phyloP scores from a whole-genome alignment of 179 eudicot species.

The Patellifolia procumbens region DNA sequence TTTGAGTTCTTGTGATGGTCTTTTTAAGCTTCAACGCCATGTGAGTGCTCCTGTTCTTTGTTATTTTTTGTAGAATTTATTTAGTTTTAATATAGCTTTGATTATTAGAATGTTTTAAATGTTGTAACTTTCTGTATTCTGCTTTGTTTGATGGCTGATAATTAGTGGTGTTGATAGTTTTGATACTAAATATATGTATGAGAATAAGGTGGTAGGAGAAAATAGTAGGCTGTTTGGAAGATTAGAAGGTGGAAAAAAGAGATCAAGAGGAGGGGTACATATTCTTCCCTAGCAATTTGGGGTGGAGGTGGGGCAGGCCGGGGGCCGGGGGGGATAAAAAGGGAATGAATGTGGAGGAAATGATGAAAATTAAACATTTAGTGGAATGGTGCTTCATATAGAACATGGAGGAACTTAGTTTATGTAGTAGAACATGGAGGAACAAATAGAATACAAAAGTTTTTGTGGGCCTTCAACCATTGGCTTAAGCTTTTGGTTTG shows the following conservation, averaged over 20 bases:
- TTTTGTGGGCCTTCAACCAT: no score
- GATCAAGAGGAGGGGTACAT: not conserved
- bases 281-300: not conserved
- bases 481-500: no score
- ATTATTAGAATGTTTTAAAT: not conserved
- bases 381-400: no score
- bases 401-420: not conserved
- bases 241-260: not conserved
- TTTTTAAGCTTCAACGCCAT: conserved; percentile 32
- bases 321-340: no score
- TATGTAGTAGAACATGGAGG: not conserved
- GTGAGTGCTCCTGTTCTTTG: conserved; percentile 29
- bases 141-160: not conserved
- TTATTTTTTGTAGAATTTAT: not conserved
- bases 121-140: not conserved
- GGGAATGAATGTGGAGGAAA: no score
- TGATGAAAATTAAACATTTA: no score
- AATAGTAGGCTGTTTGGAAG: not conserved
- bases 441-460: no score
- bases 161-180: not conserved
- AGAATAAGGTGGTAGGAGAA: not conserved
- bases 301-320: no score
- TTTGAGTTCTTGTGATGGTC: conserved; percentile 23
- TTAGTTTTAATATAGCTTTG: not conserved
- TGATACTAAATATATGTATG: not conserved